phyloP scores from a whole-genome alignment of 208 protist genomes.

The Balamuthia mandrillaris region DNA sequence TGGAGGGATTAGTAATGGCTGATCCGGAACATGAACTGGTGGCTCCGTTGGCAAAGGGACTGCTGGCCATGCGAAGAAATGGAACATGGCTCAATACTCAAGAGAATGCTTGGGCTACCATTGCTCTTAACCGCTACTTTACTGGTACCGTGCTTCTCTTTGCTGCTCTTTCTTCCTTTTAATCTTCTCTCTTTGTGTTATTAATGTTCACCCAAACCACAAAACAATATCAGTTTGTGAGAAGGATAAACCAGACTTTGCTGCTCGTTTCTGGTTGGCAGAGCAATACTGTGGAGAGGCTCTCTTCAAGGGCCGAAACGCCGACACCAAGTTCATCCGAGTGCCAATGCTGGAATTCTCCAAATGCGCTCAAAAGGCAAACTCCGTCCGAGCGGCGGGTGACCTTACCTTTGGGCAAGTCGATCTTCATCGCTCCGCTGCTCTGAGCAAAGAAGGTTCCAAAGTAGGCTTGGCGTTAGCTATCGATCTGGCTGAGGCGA shows the following conservation, averaged over 20 bases:
- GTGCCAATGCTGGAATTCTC: constrained; percentile 11
- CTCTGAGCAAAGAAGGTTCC: no score
- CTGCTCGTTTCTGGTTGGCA: constrained; percentile 1
- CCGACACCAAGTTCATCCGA: constrained; percentile 1
- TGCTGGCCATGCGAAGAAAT: background rate
- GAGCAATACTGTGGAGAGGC: constrained; percentile 29
- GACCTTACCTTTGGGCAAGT: background rate
- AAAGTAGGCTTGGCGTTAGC: no score
- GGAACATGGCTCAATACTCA: constrained; percentile 28
- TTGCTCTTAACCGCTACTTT: constrained; percentile 41
- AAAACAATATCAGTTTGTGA: background rate
- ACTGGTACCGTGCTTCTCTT: background rate
- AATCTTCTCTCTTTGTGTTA: background rate
- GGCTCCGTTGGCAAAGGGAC: constrained; percentile 7
- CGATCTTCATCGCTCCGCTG: background rate
- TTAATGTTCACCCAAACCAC: no score
- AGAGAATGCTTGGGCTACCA: constrained; percentile 22
- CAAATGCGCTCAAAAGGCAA: background rate
- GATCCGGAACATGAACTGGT: constrained; percentile 7
- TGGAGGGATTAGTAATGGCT: constrained; percentile 12
- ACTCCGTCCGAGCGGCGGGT: background rate
- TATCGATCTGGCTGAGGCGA: no score
- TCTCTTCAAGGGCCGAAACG: constrained; percentile 31
- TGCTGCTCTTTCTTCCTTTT: background rate
- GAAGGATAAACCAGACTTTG: constrained; percentile 30